Evolutionary conservation across 192 early-diverging fungal species (phyloP), one percentile per base, ranked within the genome.

Genomic region (Mortierella antarctica): DNA sequence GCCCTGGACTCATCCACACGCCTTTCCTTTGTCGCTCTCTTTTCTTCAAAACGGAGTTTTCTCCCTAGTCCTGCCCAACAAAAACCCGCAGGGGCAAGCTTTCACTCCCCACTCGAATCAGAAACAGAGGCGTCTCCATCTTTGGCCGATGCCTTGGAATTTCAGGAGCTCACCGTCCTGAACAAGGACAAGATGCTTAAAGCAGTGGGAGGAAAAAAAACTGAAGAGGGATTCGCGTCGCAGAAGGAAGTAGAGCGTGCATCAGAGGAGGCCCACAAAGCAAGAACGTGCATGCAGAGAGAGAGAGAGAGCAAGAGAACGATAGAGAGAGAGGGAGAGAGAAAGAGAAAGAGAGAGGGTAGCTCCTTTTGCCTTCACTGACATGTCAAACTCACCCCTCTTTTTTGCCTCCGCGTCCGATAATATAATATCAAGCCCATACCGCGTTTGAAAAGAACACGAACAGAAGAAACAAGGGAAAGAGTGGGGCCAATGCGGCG

Each of bases 81-180:
- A 31, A 31, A 31, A 31, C 31, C 31, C 31, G 31, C 31, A 31
- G 31, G 31, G 31, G 31, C 31, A 31, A 31, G 31, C 31, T 31
- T 31, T 31, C 31, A 31, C 31, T 31, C 31, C 31, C 31, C 31
- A 31, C 31, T 3, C 31, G 31, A 31, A 31, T 31, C 31, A 31
- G 31, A 31, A 31, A 31, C 31, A 31, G 31, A 31, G 31, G 3
- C 31, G 31, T 31, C 31, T 31, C 31, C 31, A 31, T 31, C 31
- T 31, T 31, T 31, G 31, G 31, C 31, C 3, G 31, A 20, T 45
- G 65, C 65, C 65, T 66, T 66, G 51, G 52, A 18, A 66, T 65
- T 66, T 66, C 53, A 68, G 66, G 56, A 57, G 66, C 42, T 58
- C 55, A 57, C 57, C 0, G 48, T 11, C 50, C 11, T 6, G 50